These are phyloP conservation scores for Neocucurbitaria cava DNA, from an alignment of 2,329 filamentous ascomycete genomes.

Conservation along the genomic window DNA sequence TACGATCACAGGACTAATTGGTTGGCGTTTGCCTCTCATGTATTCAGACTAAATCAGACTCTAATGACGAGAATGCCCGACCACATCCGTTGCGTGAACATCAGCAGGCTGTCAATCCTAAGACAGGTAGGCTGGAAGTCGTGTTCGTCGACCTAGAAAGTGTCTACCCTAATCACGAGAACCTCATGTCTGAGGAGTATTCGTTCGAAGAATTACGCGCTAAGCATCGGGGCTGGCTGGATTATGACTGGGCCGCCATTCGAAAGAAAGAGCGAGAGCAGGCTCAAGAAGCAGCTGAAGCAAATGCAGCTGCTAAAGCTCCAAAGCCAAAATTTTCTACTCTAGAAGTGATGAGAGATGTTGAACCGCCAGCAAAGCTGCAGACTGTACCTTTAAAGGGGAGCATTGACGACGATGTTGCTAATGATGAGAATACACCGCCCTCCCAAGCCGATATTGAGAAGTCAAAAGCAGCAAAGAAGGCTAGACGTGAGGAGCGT, in stretches of 20 bases:
- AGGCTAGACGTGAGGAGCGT: constrained; percentile 56
- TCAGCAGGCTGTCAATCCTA: constrained; percentile 82
- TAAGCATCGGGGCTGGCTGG: constrained; percentile 71
- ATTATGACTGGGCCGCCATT: constrained; percentile 59
- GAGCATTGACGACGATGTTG: constrained; percentile 39
- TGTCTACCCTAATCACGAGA: constrained; percentile 79
- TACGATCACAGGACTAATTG: constrained; percentile 83
- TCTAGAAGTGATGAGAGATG: constrained; percentile 24
- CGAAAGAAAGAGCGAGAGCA: constrained; percentile 35
- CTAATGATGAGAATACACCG: constrained; percentile 57
- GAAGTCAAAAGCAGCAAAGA: constrained; percentile 63
- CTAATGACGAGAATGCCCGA: constrained; percentile 45
- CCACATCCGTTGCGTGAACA: constrained; percentile 74
- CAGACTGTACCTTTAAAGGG: constrained; percentile 44
- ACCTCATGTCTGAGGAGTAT: constrained; percentile 72
- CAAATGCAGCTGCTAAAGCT: constrained; percentile 14
- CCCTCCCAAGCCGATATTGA: constrained; percentile 57
- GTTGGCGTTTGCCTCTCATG: constrained; percentile 57
- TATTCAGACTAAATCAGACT: constrained; percentile 58
- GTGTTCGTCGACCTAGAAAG: constrained; percentile 87
- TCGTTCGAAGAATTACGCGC: constrained; percentile 94
- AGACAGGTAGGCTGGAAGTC: constrained; percentile 81
- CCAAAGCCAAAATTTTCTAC: constrained; percentile 19
- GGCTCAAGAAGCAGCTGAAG: constrained; percentile 35
- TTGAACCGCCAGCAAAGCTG: constrained; percentile 23